A percentile compares a stretch with the other conserved stretches of the same genome.
These are phyloP conservation scores for Stereum hirsutum DNA, from an alignment of 1,284 basidiomycete genomes.

Conservation along the genomic window DNA sequence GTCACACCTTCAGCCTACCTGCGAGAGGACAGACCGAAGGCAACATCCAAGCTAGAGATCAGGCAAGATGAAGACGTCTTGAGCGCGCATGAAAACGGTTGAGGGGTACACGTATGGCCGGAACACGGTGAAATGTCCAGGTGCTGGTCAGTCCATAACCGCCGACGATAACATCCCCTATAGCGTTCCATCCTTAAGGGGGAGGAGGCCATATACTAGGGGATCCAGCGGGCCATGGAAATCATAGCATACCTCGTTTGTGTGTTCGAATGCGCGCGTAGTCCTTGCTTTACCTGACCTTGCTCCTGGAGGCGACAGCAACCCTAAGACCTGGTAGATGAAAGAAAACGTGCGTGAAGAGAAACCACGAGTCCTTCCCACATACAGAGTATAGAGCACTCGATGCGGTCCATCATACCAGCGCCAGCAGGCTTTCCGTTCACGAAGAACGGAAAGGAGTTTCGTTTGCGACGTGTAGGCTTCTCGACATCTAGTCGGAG, in stretches of 20 bases:
- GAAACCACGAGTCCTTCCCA: slow-evolving; percentile 5
- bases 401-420: slow-evolving; percentile 6
- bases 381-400: background rate
- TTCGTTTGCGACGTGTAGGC: too few relatives aligned
- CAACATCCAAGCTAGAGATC: slow-evolving; percentile 42
- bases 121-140: too few relatives aligned
- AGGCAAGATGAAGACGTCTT: slow-evolving; percentile 38
- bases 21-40: slow-evolving; percentile 19
- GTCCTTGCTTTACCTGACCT: slow-evolving; percentile 30
- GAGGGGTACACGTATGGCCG: slow-evolving; percentile 24
- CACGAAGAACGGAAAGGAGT: too few relatives aligned
- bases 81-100: slow-evolving; percentile 27
- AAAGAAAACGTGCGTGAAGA: slow-evolving; percentile 11
- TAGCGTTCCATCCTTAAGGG: slow-evolving; percentile 19
- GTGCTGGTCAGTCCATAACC: slow-evolving; percentile 36
- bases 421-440: slow-evolving; percentile 14
- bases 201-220: slow-evolving; percentile 21
- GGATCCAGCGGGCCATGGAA: slow-evolving; percentile 27
- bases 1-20: slow-evolving; percentile 26
- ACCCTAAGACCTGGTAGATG: slow-evolving; percentile 32
- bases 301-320: slow-evolving; percentile 40
- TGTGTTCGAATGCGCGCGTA: too few relatives aligned
- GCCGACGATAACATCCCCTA: too few relatives aligned
- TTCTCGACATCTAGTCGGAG: slow-evolving; percentile 22
- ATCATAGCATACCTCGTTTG: slow-evolving; percentile 22